These are phyloP conservation scores for Trichophyton mentagrophytes DNA, from an alignment of 2,329 filamentous ascomycete species.

Conservation along the genomic window DNA sequence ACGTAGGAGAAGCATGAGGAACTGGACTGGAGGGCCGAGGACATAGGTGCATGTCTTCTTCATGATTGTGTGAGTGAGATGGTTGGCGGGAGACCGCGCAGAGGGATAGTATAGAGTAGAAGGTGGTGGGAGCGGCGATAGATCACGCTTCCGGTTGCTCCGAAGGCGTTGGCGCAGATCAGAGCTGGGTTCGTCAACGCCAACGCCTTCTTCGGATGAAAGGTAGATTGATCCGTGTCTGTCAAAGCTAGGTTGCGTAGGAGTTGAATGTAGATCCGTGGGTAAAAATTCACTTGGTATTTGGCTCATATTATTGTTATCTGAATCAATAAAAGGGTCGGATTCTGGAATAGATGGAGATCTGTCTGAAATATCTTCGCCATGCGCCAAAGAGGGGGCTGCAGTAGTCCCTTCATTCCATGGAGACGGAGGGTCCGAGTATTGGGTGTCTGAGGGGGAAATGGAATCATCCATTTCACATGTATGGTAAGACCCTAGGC, in stretches of 20 bases:
- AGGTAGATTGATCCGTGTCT: background rate
- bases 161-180: slow-evolving; percentile 44
- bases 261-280: background rate
- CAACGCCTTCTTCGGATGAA: background rate
- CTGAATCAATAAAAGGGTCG: background rate
- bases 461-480: background rate
- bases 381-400: background rate
- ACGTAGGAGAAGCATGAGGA: slow-evolving; percentile 65
- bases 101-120: slow-evolving; percentile 48
- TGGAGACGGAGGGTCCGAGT: background rate
- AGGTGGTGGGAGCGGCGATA: slow-evolving; percentile 56
- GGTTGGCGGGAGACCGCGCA: slow-evolving; percentile 34
- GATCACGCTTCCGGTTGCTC: slow-evolving; percentile 42
- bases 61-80: slow-evolving; percentile 53
- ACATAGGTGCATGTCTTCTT: slow-evolving; percentile 66
- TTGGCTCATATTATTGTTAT: background rate
- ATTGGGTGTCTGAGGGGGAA: background rate
- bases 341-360: background rate
- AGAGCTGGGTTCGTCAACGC: slow-evolving; percentile 20
- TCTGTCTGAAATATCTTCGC: background rate
- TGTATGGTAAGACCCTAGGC: slow-evolving; percentile 34
- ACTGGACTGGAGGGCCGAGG: slow-evolving; percentile 64
- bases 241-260: background rate
- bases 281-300: background rate
- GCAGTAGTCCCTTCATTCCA: background rate